Evolutionary conservation across 1,284 basidiomycete species (phyloP).

Genomic region (Anthracocystis panici-leucophaei): DNA sequence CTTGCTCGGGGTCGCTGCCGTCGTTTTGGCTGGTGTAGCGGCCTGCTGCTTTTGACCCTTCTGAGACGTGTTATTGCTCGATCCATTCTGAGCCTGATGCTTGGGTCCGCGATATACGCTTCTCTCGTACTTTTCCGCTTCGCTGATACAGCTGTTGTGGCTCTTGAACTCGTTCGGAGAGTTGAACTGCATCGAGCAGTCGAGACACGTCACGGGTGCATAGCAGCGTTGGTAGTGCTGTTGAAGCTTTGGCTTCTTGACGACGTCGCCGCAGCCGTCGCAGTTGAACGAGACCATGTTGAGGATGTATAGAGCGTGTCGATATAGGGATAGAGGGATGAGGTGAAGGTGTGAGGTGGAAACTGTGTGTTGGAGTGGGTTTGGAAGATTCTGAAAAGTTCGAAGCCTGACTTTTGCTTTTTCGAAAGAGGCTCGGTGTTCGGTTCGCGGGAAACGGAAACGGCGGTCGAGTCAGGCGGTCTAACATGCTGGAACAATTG

Average conservation of each 20-base stretch:
- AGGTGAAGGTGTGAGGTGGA: not conserved
- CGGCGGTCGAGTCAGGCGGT: not conserved
- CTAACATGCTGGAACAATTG: not conserved
- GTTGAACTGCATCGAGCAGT: constrained; percentile 67
- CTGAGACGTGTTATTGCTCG: constrained; percentile 16
- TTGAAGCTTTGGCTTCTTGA: constrained; percentile 69
- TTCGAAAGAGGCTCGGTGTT: not conserved
- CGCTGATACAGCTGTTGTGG: constrained; percentile 68
- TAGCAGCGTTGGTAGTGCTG: constrained; percentile 66
- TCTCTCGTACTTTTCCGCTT: constrained; percentile 69
- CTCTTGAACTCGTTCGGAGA: constrained; percentile 63
- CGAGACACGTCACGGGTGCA: constrained; percentile 66
- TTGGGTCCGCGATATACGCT: constrained; percentile 49
- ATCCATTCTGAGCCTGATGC: constrained; percentile 14
- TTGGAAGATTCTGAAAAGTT: constrained; percentile 2
- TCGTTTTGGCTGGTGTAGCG: constrained; percentile 1
- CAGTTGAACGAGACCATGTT: constrained; percentile 67
- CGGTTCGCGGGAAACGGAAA: not conserved
- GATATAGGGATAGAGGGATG: not conserved
- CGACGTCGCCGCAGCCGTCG: constrained; percentile 66
- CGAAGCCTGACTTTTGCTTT: constrained; percentile 5
- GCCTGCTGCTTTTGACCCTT: constrained; percentile 19
- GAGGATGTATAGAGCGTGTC: not conserved
- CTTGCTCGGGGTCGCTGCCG: constrained; percentile 12
- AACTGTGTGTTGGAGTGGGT: not conserved